Base-by-base conservation (phyloP, 2,329 filamentous ascomycete genomes). In the Diplocarpon mali region DNA sequence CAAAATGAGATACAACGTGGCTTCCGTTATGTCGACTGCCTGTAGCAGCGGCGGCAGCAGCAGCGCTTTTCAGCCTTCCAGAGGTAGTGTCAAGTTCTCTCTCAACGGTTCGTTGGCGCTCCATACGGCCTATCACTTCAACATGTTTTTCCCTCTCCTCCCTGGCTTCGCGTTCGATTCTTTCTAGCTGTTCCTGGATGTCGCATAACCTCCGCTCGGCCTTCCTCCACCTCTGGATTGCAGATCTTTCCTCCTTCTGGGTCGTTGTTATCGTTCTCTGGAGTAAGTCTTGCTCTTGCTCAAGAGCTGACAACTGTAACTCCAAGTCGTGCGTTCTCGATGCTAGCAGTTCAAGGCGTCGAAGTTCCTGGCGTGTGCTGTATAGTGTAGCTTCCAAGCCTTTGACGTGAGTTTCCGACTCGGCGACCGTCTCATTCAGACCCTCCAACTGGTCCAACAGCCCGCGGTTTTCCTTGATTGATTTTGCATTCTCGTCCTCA, bases 1-100 rank as follows among this genome's bases (percentile, higher is more conserved):
- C 92, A 56, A 98, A 96, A 60, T 93, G 86, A 15, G 86, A 89
- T n/a, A 96, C 86, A 31, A 94, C 86, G 46, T 71, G 80, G 49
- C 71, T 78, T 9, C 76, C 72, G 45, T 68, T 69, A 53, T 75
- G 3, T 24, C 20, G 20, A 7, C 20, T 75, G 27, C 75, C 71
- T 3, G 73, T 71, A 3, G 72, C 72, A 34, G 84, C 66, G 2
- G 78, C 78, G 17, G 52, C 47, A 5, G 58, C 85, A 2, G 87
- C 87, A 11, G 85, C 83, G 9, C 84, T 83, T 64, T 90, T 92
- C 42, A 94, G 70, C 44, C 87, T 75, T 28, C 82, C 83, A 11
- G 85, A 86, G 2, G 87, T 85, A 17, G 79, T 80, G 55, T 83
- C 80, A 35, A 95, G 69, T 59, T 94, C 86, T 56, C 78, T 78